Evolutionary conservation across 2,329 filamentous ascomycete genomes (phyloP).

Genomic region (Ploettnerulaceae sp.): DNA sequence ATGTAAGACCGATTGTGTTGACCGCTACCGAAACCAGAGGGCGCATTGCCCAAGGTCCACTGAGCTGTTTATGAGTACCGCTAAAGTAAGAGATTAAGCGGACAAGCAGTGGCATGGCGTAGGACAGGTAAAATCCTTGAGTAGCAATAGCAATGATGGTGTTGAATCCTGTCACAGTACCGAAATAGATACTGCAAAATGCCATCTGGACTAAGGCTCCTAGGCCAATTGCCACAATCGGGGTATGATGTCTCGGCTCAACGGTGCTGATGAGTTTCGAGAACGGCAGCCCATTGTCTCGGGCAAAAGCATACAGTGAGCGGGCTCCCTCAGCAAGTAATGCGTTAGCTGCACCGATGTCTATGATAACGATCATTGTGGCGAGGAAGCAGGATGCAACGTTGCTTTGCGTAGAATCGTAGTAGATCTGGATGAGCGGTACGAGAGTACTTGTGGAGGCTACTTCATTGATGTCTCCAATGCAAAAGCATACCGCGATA

Average conservation of each 20-base stretch:
- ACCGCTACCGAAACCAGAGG: constrained; percentile 34
- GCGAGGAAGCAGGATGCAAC: constrained; percentile 45
- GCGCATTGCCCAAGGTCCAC: constrained; percentile 40
- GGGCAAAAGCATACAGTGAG: constrained; percentile 42
- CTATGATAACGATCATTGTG: constrained; percentile 40
- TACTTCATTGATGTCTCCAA: constrained; percentile 42
- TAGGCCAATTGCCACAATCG: constrained; percentile 45
- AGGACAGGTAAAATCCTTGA: constrained; percentile 54
- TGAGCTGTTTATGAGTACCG: constrained; percentile 36
- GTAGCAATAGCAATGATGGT: constrained; percentile 54
- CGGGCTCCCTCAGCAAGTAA: constrained; percentile 36
- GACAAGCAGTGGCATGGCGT: constrained; percentile 49
- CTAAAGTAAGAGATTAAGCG: constrained; percentile 44
- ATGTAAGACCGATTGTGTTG: constrained; percentile 47
- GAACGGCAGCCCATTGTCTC: constrained; percentile 50
- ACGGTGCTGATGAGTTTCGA: constrained; percentile 43
- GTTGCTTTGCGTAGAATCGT: constrained; percentile 40
- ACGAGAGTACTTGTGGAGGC: constrained; percentile 41
- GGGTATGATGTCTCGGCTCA: constrained; percentile 42
- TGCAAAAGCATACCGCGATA: constrained; percentile 46
- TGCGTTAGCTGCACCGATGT: constrained; percentile 38
- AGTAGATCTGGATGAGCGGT: constrained; percentile 48
- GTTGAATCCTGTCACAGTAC: constrained; percentile 49
- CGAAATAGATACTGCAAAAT: constrained; percentile 51
- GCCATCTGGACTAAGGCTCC: constrained; percentile 46